Evolutionary conservation across 768 basidiomycete species (phyloP), one percentile per base, ranked within the genome.

Genomic region (Porphyrellus cyaneotinctus): DNA sequence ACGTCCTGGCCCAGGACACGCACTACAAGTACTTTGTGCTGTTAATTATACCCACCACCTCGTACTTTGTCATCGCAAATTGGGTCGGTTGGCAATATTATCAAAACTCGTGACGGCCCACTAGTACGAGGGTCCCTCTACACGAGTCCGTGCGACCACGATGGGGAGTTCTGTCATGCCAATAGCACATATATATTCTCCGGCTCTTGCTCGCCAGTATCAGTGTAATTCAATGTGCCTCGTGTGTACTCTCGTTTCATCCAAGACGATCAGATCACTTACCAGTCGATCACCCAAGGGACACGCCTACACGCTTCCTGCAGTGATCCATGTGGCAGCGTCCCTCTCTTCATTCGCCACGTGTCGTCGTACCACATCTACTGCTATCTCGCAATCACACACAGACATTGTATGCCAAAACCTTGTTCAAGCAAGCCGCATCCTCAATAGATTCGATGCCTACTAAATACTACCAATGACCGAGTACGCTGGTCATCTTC

Each of bases 21-120:
- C 91, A 97, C 65, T 95, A 95, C 82, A 95, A 94, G 72, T 97
- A 95, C 70, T 82, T 95, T 59, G 62, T 72, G 28, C 70, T 94
- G 12, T 72, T 97, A 35, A 74, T 94, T 39, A 78, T 97, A 41
- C 93, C 95, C 13, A 85, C 85, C 9, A 82, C 78, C 11, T 77
- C 87, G 36, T 94, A 91, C 71, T 95, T 94, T 69, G 88, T 92
- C 48, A 98, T 98, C 62, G 92, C 93, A 37, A 97, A 97, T 64
- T 98, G 95, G 95, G 91, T 95, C 35, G 95, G 95, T 37, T 97
- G 94, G 93, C 93, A 97, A 69, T 97, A 92, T 70, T 97, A 91
- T 67, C 83, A 88, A 39, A 93, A 94, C 69, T 91, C 92, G 12
- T 95, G 70, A 81, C 37, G 22, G 15, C 12, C 17, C 13, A 8